These are phyloP conservation scores for Arthrobotrys pseudoclavata DNA, from an alignment of 2,329 filamentous ascomycete genomes.

Conservation along the genomic window DNA sequence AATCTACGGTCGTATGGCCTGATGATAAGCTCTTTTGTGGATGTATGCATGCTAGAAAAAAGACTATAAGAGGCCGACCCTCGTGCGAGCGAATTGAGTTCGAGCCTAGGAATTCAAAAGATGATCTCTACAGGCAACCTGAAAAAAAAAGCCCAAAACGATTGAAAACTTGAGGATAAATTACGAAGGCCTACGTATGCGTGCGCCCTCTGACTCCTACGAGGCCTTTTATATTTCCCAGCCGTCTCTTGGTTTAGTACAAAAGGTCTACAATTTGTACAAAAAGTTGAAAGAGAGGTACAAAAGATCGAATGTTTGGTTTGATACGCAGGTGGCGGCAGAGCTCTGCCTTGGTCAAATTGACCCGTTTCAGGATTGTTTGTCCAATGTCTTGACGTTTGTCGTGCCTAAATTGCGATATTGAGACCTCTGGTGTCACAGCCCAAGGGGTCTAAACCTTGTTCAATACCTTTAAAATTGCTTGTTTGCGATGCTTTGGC, in stretches of 20 bases:
- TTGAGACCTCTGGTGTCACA: not conserved
- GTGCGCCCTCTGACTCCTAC: not conserved
- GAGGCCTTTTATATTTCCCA: slow-evolving; percentile 11
- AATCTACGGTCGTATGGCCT: too few relatives aligned
- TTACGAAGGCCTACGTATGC: not conserved
- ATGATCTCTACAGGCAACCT: not conserved
- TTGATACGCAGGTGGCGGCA: slow-evolving; percentile 1
- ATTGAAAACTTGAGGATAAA: not conserved
- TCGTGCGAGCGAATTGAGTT: too few relatives aligned
- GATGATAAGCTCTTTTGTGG: too few relatives aligned
- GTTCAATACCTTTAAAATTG: not conserved
- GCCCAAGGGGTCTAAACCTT: not conserved
- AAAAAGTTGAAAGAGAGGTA: slow-evolving; percentile 13
- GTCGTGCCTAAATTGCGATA: not conserved
- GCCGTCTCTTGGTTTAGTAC: slow-evolving; percentile 19
- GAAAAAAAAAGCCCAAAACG: not conserved
- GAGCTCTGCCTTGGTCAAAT: not conserved
- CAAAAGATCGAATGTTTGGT: slow-evolving; percentile 15
- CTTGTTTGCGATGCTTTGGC: not conserved
- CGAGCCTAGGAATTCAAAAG: not conserved
- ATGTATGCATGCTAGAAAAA: too few relatives aligned
- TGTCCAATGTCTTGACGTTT: not conserved
- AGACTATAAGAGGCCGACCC: too few relatives aligned
- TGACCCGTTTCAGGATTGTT: not conserved
- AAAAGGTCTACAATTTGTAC: slow-evolving; percentile 17